Evolutionary conservation across 495 filamentous ascomycete genomes (phyloP), one percentile per base, ranked within the genome.

Genomic region (Rhizodiscina lignyota): DNA sequence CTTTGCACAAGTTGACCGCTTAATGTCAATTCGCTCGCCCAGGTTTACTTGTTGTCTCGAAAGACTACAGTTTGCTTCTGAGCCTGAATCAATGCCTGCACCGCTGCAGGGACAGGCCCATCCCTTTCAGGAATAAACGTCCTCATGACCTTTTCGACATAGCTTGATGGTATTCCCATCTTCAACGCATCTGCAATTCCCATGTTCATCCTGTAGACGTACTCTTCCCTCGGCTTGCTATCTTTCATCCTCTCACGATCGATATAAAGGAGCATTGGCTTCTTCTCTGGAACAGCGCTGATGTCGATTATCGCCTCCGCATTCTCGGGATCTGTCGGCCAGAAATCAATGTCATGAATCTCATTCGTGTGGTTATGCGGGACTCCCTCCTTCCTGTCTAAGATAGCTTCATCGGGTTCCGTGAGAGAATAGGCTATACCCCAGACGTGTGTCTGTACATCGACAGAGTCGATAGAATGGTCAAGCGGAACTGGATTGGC

Each of bases 401-500:
- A 53, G 1, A 34, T 34, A 15, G 15, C 31, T 39, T 72, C 66
- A 37, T 76, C 71, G 1, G 38, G 21, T 2, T 33, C 18, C 6
- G 41, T 41, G 5, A 75, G 55, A 11, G 42, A 38, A 44, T 70
- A 75, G 4, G 67, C 48, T 24, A 83, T 43, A 43, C 74, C 71
- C 32, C 56, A 68, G 13, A 66, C 61, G n/a, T n/a, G n/a, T n/a
- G n/a, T n/a, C n/a, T n/a, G n/a, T n/a, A n/a, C n/a, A n/a, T n/a
- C n/a, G n/a, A n/a, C n/a, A n/a, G n/a, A n/a, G n/a, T n/a, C n/a
- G n/a, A n/a, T n/a, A n/a, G n/a, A n/a, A n/a, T n/a, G n/a, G n/a
- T n/a, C n/a, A n/a, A n/a, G n/a, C 33, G 48, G 56, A 6, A 79
- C 52, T 6, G 82, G 62, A 35, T 83, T 83, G 5, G 79, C 79